phyloP scores from a whole-genome alignment of 371 early-diverging fungal genomes.

The Apophysomyces variabilis region DNA sequence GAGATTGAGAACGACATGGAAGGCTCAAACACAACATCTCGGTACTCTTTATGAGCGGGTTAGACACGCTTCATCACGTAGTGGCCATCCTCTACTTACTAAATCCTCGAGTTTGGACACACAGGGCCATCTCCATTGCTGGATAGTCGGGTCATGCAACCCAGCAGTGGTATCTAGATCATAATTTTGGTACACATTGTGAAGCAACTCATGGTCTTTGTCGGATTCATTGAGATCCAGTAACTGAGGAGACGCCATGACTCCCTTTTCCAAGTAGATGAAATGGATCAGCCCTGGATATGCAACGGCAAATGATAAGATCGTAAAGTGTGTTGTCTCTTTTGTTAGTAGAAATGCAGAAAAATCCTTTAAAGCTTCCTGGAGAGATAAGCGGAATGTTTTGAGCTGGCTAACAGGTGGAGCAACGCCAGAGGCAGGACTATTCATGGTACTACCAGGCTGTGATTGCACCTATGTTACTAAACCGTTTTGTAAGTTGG shows the following conservation, averaged over 20 bases:
- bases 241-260: constrained; percentile 36
- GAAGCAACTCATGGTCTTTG: constrained; percentile 36
- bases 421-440: background rate
- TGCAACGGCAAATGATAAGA: constrained; percentile 40
- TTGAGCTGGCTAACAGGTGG: constrained; percentile 9
- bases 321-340: constrained; percentile 51
- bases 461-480: background rate
- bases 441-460: background rate
- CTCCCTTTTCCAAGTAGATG: constrained; percentile 38
- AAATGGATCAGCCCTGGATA: constrained; percentile 57
- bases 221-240: constrained; percentile 43
- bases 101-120: constrained; percentile 23
- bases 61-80: background rate
- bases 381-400: constrained; percentile 27
- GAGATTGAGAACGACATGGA: constrained; percentile 7
- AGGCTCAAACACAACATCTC: constrained; percentile 26
- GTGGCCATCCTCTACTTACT: constrained; percentile 21
- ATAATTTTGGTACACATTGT: constrained; percentile 35
- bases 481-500: background rate
- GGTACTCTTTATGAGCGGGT: constrained; percentile 16
- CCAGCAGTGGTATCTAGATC: constrained; percentile 11
- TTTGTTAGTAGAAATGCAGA: constrained; percentile 45
- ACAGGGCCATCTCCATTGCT: constrained; percentile 38
- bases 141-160: background rate
- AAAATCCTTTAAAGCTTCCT: constrained; percentile 37